Base-by-base conservation (phyloP, 2,329 filamentous ascomycete genomes). In the Huntiella savannae region DNA sequence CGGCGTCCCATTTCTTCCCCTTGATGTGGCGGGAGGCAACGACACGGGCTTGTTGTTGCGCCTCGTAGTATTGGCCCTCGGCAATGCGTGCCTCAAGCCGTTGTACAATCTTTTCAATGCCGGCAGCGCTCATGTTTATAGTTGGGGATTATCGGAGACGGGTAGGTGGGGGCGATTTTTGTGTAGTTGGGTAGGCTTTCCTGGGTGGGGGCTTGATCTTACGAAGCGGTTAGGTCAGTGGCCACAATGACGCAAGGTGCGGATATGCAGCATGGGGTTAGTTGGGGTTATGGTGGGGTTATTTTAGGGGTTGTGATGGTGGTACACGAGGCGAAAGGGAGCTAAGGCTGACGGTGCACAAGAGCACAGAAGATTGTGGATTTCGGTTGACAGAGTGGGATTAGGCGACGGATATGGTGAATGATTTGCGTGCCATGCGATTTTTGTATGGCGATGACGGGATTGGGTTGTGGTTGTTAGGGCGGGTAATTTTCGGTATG, bases 31-130 rank as follows among this genome's bases (percentile, higher is more conserved):
- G 86, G 35, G 85, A 81, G 51, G 87, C 87, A 54, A 95, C 88
- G 46, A 95, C 87, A 52, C 91, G 85, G 54, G 94, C 84, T 68
- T 98, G 91, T 63, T 98, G 91, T 65, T 96, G 88, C 49, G 91
- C 91, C 72, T 98, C 91, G 68, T 98, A 98, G 71, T 77, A 95
- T 60, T 91, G 80, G 57, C 87, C 88, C 62, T 92, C 85, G 54
- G 76, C 70, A 62, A 94, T 94, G 63, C 85, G 88, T 63, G 82
- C 70, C 65, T 88, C 82, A 60, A 95, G 78, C 19, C 73, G 69
- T 48, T 68, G 59, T 54, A 76, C 73, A 60, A 76, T 76, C 58
- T 68, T 69, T 47, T 67, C 64, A 58, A 70, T 70, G 58, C 69
- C 69, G 59, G 66, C 63, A 28, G 22, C 40, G 55, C 55, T 51